phyloP scores from a whole-genome alignment of 345 rosid species.

The Hypericum androsaemum region DNA sequence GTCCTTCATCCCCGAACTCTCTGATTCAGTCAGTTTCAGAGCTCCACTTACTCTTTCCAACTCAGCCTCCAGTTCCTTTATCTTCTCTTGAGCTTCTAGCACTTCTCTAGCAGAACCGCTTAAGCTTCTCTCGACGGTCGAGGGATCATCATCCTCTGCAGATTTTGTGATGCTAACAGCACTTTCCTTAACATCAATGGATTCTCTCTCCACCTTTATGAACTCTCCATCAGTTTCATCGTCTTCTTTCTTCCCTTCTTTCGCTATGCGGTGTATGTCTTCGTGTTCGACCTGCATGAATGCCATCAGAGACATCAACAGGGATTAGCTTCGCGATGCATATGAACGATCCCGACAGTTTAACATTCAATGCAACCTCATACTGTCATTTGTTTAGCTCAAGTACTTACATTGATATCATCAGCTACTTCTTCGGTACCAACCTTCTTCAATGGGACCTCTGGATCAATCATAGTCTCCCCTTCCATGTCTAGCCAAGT shows the following conservation, averaged over 20 bases:
- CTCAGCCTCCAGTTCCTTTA: slow-evolving; percentile 68
- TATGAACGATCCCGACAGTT: neutral
- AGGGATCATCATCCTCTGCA: slow-evolving; percentile 18
- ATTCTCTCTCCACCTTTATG: slow-evolving; percentile 89
- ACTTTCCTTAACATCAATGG: slow-evolving; percentile 48
- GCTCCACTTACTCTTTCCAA: slow-evolving; percentile 58
- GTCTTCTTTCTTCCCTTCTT: slow-evolving; percentile 58
- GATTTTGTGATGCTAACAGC: slow-evolving; percentile 21
- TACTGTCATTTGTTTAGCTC: neutral
- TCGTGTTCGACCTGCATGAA: slow-evolving; percentile 41
- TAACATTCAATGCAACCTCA: neutral
- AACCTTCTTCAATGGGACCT: slow-evolving; percentile 41
- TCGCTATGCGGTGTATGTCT: slow-evolving; percentile 31
- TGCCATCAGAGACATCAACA: neutral
- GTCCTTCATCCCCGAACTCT: slow-evolving; percentile 44
- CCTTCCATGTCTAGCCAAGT: slow-evolving; percentile 44
- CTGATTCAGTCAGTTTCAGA: slow-evolving; percentile 59
- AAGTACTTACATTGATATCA: slow-evolving; percentile 39
- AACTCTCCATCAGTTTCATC: slow-evolving; percentile 81
- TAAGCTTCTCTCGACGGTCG: slow-evolving; percentile 35
- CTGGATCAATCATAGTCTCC: slow-evolving; percentile 37
- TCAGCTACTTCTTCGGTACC: slow-evolving; percentile 27
- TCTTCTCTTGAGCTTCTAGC: slow-evolving; percentile 75
- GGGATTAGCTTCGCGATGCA: neutral
- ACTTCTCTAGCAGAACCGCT: slow-evolving; percentile 58